phyloP scores from a whole-genome alignment of 2,329 filamentous ascomycete species.

The Colletotrichum gigasporum region DNA sequence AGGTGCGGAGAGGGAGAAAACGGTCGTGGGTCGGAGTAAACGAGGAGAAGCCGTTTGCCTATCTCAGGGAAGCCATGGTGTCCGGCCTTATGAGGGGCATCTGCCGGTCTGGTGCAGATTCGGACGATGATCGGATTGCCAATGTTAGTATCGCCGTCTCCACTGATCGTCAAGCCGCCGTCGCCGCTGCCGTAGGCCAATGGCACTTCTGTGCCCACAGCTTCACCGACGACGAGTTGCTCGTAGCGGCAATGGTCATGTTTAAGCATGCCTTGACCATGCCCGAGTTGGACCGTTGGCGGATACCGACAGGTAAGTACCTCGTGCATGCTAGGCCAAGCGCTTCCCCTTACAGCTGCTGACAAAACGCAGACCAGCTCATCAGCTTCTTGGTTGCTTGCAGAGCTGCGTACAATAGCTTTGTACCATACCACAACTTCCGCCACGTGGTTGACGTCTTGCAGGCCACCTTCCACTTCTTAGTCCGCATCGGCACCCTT shows the following conservation, averaged over 20 bases:
- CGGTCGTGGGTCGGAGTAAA: conserved; percentile 91
- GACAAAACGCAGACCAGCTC: conserved; percentile 73
- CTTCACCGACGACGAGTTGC: conserved; percentile 88
- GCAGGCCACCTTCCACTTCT: conserved; percentile 91
- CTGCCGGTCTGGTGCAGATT: conserved; percentile 72
- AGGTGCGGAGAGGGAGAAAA: conserved; percentile 79
- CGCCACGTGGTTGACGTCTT: conserved; percentile 96
- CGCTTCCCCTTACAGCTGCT: conserved; percentile 48
- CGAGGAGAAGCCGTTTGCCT: conserved; percentile 87
- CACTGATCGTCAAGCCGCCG: conserved; percentile 69
- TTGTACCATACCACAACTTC: conserved; percentile 98
- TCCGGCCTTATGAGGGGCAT: conserved; percentile 90
- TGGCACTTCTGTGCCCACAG: conserved; percentile 94
- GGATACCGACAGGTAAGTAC: conserved; percentile 75
- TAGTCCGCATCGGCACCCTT: conserved; percentile 81
- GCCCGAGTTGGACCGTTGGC: conserved; percentile 84
- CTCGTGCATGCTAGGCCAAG: conserved; percentile 31
- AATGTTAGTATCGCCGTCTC: conserved; percentile 75
- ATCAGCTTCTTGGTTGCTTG: conserved; percentile 88
- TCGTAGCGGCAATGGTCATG: conserved; percentile 87
- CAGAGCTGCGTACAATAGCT: conserved; percentile 93
- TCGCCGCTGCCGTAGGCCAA: conserved; percentile 75
- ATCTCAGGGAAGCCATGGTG: conserved; percentile 92
- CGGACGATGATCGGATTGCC: conserved; percentile 69
- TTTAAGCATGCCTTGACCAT: conserved; percentile 86